Base-by-base conservation (phyloP, 257 asterid species). In the Solanum medicagineum region DNA sequence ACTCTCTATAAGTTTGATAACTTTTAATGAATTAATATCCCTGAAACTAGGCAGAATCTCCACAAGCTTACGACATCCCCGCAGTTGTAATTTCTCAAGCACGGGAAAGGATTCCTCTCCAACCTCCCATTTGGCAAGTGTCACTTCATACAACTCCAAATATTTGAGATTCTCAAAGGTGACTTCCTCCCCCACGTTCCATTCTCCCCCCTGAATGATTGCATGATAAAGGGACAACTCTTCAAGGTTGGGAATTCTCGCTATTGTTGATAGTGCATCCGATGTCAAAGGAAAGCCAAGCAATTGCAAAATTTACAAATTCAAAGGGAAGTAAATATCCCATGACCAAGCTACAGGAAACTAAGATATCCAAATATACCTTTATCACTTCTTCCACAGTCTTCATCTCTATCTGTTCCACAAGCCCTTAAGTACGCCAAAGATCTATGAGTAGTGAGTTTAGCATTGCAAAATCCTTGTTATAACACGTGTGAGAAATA, bases 221-320 rank as follows among this genome's bases (percentile, higher is more conserved):
- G 13, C 8, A 2, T 0, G 0, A 15, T 2, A 0, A 66, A 66
- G 74, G 45, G 0, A 0, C 47, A 66, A 0, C 47, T 0, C 13
- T 66, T 66, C 22, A 29, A 66, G 74, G 3, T 32, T 3, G 22
- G 13, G 47, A 3, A 66, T 22, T 32, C 29, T 29, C 29, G 29
- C 29, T 29, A 29, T 29, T 29, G 29, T 29, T 29, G 29, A 29
- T 29, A 29, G 29, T 29, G 29, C 29, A 29, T 29, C 29, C 29
- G 29, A 29, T 29, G 29, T 29, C 29, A 29, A 1, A 29, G 29
- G 2, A 29, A 29, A 29, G 29, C 2, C 2, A 29, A 29, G 2
- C 29, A 29, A 29, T 0, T 29, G 1, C 29, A 29, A 29, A 1
- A 29, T 29, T 29, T 1, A 1, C 29, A 29, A 29, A 29, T 29